Evolutionary conservation across 2,329 filamentous ascomycete genomes (phyloP).

Genomic region (Sodiomyces alkalinus): DNA sequence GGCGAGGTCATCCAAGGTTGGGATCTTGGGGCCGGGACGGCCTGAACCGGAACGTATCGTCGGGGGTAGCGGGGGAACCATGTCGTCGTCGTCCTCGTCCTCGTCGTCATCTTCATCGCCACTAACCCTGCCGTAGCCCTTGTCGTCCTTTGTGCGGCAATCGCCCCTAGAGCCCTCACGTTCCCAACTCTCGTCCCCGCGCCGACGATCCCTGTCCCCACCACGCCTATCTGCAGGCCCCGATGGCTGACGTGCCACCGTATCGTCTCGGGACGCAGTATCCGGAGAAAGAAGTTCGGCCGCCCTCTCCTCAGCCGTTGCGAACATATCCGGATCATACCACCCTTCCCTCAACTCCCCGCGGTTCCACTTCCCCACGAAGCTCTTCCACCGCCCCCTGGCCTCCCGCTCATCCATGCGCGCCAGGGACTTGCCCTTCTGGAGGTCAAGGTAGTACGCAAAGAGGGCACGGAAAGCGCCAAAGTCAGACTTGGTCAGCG

Average conservation of each 20-base stretch:
- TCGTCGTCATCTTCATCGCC: conserved; percentile 18
- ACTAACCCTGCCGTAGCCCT: conserved; percentile 4
- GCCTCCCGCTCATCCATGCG: conserved; percentile 60
- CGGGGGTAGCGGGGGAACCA: conserved; percentile 29
- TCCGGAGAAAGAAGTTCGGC: too few relatives aligned
- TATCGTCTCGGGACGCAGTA: too few relatives aligned
- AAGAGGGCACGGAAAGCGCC: conserved; percentile 54
- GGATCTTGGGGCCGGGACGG: conserved; percentile 43
- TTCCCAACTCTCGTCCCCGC: too few relatives aligned
- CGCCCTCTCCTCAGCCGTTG: conserved; percentile 17
- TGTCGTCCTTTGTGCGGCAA: conserved; percentile 1
- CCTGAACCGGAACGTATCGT: conserved; percentile 11
- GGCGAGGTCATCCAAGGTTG: conserved; percentile 59
- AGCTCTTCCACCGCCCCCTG: conserved; percentile 85
- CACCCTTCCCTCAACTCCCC: conserved; percentile 78
- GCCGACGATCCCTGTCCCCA: too few relatives aligned
- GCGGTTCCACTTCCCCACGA: conserved; percentile 81
- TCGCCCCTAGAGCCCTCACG: too few relatives aligned
- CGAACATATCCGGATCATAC: conserved; percentile 70
- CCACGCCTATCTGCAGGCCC: too few relatives aligned
- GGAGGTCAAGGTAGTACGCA: conserved; percentile 72
- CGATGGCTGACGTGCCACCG: too few relatives aligned
- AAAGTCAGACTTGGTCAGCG: conserved; percentile 56
- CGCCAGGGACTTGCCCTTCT: conserved; percentile 60
- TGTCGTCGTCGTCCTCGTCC: conserved; percentile 45